Evolutionary conservation across 2,329 filamentous ascomycete species (phyloP).

Genomic region (Daldinia eschscholtzii): DNA sequence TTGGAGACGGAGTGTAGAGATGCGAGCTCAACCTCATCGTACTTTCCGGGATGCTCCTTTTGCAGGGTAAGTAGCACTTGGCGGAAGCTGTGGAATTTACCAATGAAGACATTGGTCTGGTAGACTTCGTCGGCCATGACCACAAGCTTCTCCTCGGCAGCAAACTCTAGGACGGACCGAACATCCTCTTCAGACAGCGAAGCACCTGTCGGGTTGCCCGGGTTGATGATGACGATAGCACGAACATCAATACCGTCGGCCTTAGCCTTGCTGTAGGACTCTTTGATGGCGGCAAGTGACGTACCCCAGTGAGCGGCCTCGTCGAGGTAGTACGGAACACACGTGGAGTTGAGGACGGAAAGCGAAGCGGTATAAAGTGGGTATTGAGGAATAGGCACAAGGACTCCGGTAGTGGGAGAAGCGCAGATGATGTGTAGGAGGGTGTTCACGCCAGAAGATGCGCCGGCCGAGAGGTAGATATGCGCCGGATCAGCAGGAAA

Average conservation of each 20-base stretch:
- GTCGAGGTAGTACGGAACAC: slow-evolving; percentile 94
- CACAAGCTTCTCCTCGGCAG: slow-evolving; percentile 85
- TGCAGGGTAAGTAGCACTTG: slow-evolving; percentile 85
- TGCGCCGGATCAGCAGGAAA: slow-evolving; percentile 83
- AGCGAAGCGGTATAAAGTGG: slow-evolving; percentile 97
- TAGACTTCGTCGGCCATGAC: slow-evolving; percentile 98
- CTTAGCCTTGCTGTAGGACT: slow-evolving; percentile 80
- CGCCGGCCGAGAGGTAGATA: slow-evolving; percentile 92
- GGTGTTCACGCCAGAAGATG: slow-evolving; percentile 94
- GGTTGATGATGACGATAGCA: slow-evolving; percentile 97
- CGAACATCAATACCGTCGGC: slow-evolving; percentile 85
- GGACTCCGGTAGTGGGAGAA: slow-evolving; percentile 79
- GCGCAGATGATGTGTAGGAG: slow-evolving; percentile 91
- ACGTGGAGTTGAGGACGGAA: slow-evolving; percentile 83
- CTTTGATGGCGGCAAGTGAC: slow-evolving; percentile 80
- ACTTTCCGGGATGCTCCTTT: slow-evolving; percentile 77
- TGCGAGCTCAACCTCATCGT: slow-evolving; percentile 87
- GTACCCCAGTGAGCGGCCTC: slow-evolving; percentile 91
- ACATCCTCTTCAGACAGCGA: slow-evolving; percentile 84
- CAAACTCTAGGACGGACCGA: slow-evolving; percentile 86
- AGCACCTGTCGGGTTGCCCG: slow-evolving; percentile 95
- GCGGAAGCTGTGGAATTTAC: slow-evolving; percentile 97
- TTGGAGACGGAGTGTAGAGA: slow-evolving; percentile 95
- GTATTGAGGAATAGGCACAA: slow-evolving; percentile 97
- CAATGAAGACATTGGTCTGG: slow-evolving; percentile 97